Evolutionary conservation across 129 eudicot species (phyloP), one percentile per base, ranked within the genome.

Genomic region (Deinandra increscens): DNA sequence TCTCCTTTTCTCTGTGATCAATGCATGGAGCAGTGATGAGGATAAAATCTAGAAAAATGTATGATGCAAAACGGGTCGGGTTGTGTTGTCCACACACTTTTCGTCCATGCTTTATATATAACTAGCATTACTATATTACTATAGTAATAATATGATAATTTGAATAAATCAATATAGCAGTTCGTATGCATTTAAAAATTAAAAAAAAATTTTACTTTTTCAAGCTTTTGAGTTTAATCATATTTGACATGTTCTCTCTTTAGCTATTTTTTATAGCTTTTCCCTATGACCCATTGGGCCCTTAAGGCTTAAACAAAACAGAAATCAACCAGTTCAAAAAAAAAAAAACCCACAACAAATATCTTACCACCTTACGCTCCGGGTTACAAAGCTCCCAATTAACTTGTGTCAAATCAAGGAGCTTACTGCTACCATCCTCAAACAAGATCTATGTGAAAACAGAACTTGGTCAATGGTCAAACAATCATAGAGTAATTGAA

Each of bases 381-480:
- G 20, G 69, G 75, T 60, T 80, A 75, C 96, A 88, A 74, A 84
- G 70, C 79, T 88, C 87, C 96, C 96, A 91, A 7, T 86, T 91
- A 70, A 86, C 91, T 82, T 88, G 84, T 19, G 87, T 68, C 89
- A 91, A 74, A 89, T 91, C 95, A 66, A 91, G 82, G 48, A 78
- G 83, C 81, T 88, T 91, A 38, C 39, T 60, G 55, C 3, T 18
- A 66, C 98, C 98, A 74, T 83, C 87, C 75, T 91, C 96, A 62
- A 80, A 92, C 96, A 92, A 84, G 75, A 92, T 78, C 98, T 92
- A 84, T 31, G 38, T 6, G 26, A 71, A 70, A 64, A 75, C 64
- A 60, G 6, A 34, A 41, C 10, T 33, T 13, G 17, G 66, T 72
- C 43, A 70, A 64, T 67, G 54, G 20, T 54, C 22, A 71, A 70